Evolutionary conservation across 805 yeast species (phyloP).

Genomic region (Kuraishia borneana): DNA sequence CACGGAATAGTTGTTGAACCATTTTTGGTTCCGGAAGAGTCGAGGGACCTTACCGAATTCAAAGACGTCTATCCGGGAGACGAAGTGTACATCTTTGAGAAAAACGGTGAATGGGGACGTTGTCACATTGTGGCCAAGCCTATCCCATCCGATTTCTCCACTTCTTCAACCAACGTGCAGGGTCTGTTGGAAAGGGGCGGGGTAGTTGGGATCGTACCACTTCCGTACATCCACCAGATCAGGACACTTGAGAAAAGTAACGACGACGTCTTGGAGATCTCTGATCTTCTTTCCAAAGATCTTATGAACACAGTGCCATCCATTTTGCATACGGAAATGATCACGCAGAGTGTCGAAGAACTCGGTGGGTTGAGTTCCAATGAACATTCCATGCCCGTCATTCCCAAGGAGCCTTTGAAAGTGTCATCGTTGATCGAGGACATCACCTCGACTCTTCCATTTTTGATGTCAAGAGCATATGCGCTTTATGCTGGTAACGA

Average conservation of each 20-base stretch:
- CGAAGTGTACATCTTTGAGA: conserved; percentile 63
- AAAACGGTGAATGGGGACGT: conserved; percentile 58
- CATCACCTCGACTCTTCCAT: conserved; percentile 42
- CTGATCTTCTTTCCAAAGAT: neutral
- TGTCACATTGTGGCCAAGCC: conserved; percentile 66
- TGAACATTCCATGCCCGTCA: neutral
- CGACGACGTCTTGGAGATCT: conserved; percentile 10
- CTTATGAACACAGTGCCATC: conserved; percentile 13
- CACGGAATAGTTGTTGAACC: conserved; percentile 32
- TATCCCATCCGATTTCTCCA: conserved; percentile 54
- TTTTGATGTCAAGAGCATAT: conserved; percentile 53
- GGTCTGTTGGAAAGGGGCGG: conserved; percentile 47
- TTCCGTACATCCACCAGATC: conserved; percentile 33
- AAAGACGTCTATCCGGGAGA: conserved; percentile 65
- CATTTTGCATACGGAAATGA: conserved; percentile 20
- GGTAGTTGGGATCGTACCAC: conserved; percentile 50
- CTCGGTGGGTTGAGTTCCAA: neutral
- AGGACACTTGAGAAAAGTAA: conserved; percentile 20
- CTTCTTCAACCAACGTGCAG: conserved; percentile 50
- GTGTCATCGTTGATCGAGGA: conserved; percentile 40
- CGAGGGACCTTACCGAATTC: conserved; percentile 15
- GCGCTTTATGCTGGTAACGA: conserved; percentile 65
- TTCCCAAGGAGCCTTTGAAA: conserved; percentile 18
- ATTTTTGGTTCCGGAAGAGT: conserved; percentile 20
- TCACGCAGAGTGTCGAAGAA: conserved; percentile 6